A percentile compares a stretch with the other conserved stretches of the same genome.
Evolutionary conservation across 2,329 filamentous ascomycete genomes (phyloP).

Genomic region (Ophiosphaerella korrae): DNA sequence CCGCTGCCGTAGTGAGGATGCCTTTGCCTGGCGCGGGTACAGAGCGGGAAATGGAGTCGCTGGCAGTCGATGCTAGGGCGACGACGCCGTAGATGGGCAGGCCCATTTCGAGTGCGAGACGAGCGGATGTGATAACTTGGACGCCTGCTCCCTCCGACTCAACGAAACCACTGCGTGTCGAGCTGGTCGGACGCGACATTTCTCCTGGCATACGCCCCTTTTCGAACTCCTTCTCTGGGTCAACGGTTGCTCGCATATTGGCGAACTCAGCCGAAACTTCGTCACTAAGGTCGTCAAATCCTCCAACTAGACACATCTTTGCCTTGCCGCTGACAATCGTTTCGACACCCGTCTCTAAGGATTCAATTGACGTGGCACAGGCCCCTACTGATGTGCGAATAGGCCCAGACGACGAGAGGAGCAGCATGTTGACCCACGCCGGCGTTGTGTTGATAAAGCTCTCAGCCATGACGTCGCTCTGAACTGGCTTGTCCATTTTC

Average conservation of each 20-base stretch:
- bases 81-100: slow-evolving; percentile 96
- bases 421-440: slow-evolving; percentile 99
- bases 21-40: slow-evolving; percentile 95
- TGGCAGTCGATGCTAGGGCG: slow-evolving; percentile 91
- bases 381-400: slow-evolving; percentile 99
- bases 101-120: slow-evolving; percentile 96
- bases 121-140: slow-evolving; percentile 97
- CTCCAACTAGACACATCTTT: slow-evolving; percentile 94
- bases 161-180: slow-evolving; percentile 97
- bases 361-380: slow-evolving; percentile 96
- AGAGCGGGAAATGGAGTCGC: slow-evolving; percentile 99
- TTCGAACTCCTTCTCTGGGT: slow-evolving; percentile 92
- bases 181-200: slow-evolving; percentile 97
- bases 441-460: slow-evolving; percentile 99
- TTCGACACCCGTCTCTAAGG: slow-evolving; percentile 95
- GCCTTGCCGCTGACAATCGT: slow-evolving; percentile 99
- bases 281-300: slow-evolving; percentile 98
- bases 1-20: slow-evolving; percentile 64
- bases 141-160: slow-evolving; percentile 98
- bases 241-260: slow-evolving; percentile 99
- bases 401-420: slow-evolving; percentile 93
- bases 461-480: slow-evolving; percentile 98
- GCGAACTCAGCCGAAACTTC: slow-evolving; percentile 99
- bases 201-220: slow-evolving; percentile 94
- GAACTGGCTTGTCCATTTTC: slow-evolving; percentile 92